Conservation (phyloP, 257 asterid genomes). For the Nicotiana otophora region DNA sequence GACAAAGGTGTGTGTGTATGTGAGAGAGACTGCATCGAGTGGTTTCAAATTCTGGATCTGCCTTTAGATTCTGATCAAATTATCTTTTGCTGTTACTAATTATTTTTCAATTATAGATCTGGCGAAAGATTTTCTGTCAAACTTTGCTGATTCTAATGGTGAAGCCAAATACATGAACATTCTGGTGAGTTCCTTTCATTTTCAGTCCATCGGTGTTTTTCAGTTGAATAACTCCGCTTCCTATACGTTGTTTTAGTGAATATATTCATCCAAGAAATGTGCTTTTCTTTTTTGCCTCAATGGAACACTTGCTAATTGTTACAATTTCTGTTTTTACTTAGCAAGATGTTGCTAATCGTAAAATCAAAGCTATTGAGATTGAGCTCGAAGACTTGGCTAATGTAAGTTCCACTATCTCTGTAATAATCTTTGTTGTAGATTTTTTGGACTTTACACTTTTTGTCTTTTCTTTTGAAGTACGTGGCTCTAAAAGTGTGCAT, state of each 20-base stretch:
- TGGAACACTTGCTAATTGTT: background rate
- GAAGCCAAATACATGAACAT: conserved; percentile 68
- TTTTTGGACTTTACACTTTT: background rate
- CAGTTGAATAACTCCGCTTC: background rate
- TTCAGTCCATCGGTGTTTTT: background rate
- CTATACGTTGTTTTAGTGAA: background rate
- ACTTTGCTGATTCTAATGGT: conserved; percentile 66
- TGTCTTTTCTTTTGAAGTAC: background rate
- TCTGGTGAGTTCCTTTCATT: conserved; percentile 45
- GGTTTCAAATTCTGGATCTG: background rate
- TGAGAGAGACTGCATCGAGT: background rate
- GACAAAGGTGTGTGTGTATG: conserved; percentile 44
- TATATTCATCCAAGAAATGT: background rate
- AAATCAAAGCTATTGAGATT: conserved; percentile 64
- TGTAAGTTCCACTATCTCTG: conserved; percentile 30
- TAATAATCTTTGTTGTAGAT: background rate
- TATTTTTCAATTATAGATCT: conserved; percentile 31
- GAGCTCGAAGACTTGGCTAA: conserved; percentile 77
- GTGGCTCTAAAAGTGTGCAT: background rate
- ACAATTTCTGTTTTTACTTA: conserved; percentile 19
- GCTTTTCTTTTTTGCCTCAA: background rate
- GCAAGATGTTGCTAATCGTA: conserved; percentile 97
- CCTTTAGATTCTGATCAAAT: too few species aligned
- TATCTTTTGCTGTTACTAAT: background rate
- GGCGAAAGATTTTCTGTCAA: conserved; percentile 68